phyloP scores from a whole-genome alignment of 768 basidiomycete species.

The Amanita thiersii region DNA sequence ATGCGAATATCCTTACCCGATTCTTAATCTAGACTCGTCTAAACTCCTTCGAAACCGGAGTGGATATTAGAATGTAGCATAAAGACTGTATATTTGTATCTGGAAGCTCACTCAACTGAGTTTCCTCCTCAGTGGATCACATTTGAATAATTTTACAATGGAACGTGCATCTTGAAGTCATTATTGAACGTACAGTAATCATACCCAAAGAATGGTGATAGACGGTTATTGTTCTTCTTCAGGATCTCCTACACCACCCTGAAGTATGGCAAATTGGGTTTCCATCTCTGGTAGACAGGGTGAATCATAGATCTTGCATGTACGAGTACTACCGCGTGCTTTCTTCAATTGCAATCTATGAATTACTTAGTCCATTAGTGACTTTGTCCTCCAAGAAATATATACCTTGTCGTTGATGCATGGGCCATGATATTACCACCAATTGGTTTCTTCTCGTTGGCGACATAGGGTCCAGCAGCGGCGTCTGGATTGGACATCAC shows the following conservation, averaged over 20 bases:
- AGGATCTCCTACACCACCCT: slow-evolving; percentile 89
- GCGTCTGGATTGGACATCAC: slow-evolving; percentile 99
- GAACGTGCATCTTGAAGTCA: too few species aligned
- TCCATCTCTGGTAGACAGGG: slow-evolving; percentile 97
- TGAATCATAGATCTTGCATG: slow-evolving; percentile 97
- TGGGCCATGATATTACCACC: slow-evolving; percentile 99
- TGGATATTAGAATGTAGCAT: too few species aligned
- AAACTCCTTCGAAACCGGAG: too few species aligned
- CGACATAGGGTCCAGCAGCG: slow-evolving; percentile 77
- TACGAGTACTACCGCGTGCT: slow-evolving; percentile 82
- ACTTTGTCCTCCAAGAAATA: background rate
- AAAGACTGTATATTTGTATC: slow-evolving; percentile 27
- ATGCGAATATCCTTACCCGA: slow-evolving; percentile 85
- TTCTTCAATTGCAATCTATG: slow-evolving; percentile 84
- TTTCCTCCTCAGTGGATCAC: slow-evolving; percentile 44
- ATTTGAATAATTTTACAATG: slow-evolving; percentile 17
- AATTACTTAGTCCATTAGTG: slow-evolving; percentile 9
- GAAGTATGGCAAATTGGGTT: slow-evolving; percentile 88
- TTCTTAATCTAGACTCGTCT: slow-evolving; percentile 63
- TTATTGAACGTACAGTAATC: too few species aligned
- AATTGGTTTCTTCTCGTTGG: slow-evolving; percentile 96
- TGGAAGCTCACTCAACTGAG: slow-evolving; percentile 28
- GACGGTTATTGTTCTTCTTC: slow-evolving; percentile 64
- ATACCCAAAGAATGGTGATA: slow-evolving; percentile 5
- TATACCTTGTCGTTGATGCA: slow-evolving; percentile 91